Evolutionary conservation across 805 yeast species (phyloP).

Genomic region (Saturnispora diversa): DNA sequence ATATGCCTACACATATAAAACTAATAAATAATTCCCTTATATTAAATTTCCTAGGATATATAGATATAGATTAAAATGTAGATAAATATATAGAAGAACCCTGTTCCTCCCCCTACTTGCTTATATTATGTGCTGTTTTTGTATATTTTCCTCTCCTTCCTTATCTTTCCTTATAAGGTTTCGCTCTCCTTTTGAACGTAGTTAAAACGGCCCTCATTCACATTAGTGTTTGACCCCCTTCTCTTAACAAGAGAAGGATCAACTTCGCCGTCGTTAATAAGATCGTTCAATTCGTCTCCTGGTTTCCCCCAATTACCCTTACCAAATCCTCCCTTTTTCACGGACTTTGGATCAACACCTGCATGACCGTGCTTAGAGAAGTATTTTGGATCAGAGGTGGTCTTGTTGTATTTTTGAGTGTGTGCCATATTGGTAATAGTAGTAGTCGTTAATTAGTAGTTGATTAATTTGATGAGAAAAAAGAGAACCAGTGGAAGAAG

Average conservation of each 20-base stretch:
- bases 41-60: background rate
- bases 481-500: too few species aligned
- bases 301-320: conserved; percentile 80
- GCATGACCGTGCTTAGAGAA: conserved; percentile 70
- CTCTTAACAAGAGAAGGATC: conserved; percentile 40
- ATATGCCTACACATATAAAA: background rate
- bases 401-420: conserved; percentile 66
- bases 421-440: conserved; percentile 46
- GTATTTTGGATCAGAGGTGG: conserved; percentile 50
- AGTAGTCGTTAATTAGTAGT: background rate
- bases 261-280: conserved; percentile 52
- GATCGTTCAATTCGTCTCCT: conserved; percentile 67
- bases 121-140: too few species aligned
- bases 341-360: conserved; percentile 63
- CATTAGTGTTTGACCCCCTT: conserved; percentile 43
- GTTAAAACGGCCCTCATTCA: conserved; percentile 31
- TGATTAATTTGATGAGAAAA: too few species aligned
- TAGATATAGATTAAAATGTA: too few species aligned
- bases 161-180: conserved; percentile 1
- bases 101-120: too few species aligned
- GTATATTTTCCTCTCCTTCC: too few species aligned
- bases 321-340: conserved; percentile 82
- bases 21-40: background rate
- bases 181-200: conserved; percentile 19
- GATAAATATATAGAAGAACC: too few species aligned